Base-by-base conservation (phyloP, 441 rosid species). In the Jatropha podagrica region DNA sequence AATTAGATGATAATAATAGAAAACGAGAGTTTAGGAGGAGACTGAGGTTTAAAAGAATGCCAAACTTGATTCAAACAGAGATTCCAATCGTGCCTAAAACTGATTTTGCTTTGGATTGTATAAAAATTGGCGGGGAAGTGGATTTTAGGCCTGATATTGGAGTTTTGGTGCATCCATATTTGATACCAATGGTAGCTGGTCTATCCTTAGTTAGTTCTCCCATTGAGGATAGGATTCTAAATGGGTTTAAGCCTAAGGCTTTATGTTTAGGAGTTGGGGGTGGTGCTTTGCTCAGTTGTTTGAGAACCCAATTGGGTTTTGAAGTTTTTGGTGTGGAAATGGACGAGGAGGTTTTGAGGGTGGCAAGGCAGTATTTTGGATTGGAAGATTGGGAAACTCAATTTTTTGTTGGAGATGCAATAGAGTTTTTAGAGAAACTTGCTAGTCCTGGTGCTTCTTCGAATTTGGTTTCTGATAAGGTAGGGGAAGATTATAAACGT, bases 261-360 rank as follows among this genome's bases (percentile, higher is more conserved):
- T 76, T 92, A 82, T 94, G 97, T 77, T 81, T 89, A 76, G 97
- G 98, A 61, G 89, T 93, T 13, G 99, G 98, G 6, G 99, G 99
- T 27, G 98, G 99, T 51, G 95, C 94, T 61, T 80, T 93, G 85
- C 86, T 91, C 76, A 82, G 91, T 64, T 93, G 91, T 70, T 74
- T 95, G 83, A 88, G 59, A 76, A 55, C 75, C 20, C 82, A 68
- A 7, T 75, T 95, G 83, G 90, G 81, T 32, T 92, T 92, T 65
- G 86, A 88, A 13, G 95, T 92, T 79, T 71, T 86, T 40, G 97
- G 95, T 0, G 87, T 91, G 56, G 98, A 95, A 77, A 81, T 81
- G 56, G 98, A 95, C 78, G 83, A 81, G 56, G 76, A 85, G 83
- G 99, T 93, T 40, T 71, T 92, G 73, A 85, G 89, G 76, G 67